A percentile compares a stretch with the other conserved stretches of the same genome.
Conservation (phyloP, 306 rosid genomes). For the Comarum palustre region DNA sequence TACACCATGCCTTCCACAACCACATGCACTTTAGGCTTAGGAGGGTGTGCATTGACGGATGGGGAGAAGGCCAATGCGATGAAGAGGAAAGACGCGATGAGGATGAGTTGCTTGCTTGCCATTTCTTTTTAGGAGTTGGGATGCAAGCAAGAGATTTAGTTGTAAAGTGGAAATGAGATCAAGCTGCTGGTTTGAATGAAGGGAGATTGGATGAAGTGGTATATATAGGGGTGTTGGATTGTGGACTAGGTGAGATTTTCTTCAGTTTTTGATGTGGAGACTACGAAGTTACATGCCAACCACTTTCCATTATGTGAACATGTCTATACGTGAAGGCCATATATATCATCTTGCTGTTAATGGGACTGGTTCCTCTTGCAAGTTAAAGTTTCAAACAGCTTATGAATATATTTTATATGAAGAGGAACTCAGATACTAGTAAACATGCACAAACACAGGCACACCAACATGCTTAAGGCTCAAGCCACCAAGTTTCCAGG, state of each 20-base stretch:
- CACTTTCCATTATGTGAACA: constrained; percentile 1
- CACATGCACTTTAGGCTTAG: constrained; percentile 36
- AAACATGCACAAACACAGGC: no score
- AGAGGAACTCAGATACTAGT: no score
- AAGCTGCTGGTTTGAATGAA: constrained; percentile 3
- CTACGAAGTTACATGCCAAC: constrained; percentile 40
- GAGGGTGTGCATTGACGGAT: constrained; percentile 30
- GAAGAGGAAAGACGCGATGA: constrained; percentile 38
- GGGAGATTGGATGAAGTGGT: constrained; percentile 12
- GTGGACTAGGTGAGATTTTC: constrained; percentile 1
- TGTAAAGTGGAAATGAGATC: constrained; percentile 6
- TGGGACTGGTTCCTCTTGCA: neutral
- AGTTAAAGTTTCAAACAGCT: neutral
- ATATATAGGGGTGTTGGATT: constrained; percentile 19
- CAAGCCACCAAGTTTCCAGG: no score
- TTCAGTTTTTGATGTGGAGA: constrained; percentile 41
- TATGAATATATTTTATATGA: neutral
- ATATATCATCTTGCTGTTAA: neutral
- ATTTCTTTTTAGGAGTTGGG: constrained; percentile 31
- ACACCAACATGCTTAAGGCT: no score
- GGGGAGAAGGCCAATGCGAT: constrained; percentile 38
- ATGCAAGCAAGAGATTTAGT: constrained; percentile 11
- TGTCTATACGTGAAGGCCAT: constrained; percentile 54
- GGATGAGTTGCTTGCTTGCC: constrained; percentile 40
- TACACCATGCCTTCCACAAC: constrained; percentile 74